A percentile compares a stretch with the other conserved stretches of the same genome.
These are phyloP conservation scores for Diaporthe citriasiana DNA, from an alignment of 2,329 filamentous ascomycete genomes.

Conservation along the genomic window DNA sequence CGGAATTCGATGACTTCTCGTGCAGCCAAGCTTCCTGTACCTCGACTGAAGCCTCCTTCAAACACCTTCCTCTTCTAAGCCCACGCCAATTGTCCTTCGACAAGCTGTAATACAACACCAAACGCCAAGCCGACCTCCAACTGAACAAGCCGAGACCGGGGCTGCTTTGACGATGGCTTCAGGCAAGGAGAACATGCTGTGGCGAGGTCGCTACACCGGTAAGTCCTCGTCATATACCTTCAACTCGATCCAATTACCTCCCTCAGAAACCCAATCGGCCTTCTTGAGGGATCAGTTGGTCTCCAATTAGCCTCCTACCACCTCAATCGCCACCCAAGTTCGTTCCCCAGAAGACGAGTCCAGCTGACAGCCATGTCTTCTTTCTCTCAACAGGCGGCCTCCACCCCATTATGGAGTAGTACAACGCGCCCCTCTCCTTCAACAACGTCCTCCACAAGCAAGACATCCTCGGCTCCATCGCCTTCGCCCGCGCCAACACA, in stretches of 20 bases:
- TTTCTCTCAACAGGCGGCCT: constrained; percentile 57
- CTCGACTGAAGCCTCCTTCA: not conserved
- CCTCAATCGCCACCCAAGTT: not conserved
- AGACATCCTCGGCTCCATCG: constrained; percentile 85
- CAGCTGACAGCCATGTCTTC: not conserved
- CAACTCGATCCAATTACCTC: not conserved
- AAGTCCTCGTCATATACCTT: not conserved
- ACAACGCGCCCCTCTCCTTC: constrained; percentile 86
- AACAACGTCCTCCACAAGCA: constrained; percentile 84
- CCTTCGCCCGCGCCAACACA: constrained; percentile 84
- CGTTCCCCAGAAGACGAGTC: not conserved
- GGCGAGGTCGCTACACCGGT: constrained; percentile 74
- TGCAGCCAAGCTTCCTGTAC: not conserved
- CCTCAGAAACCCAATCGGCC: accelerated
- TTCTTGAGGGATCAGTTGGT: not conserved
- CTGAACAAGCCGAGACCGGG: not conserved
- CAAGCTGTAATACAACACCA: not conserved
- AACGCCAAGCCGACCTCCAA: not conserved
- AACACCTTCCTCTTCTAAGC: not conserved
- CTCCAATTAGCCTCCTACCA: no score
- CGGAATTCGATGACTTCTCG: not conserved
- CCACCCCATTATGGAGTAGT: constrained; percentile 87
- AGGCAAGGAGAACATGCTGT: constrained; percentile 61
- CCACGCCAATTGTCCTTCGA: not conserved
- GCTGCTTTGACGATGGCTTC: constrained; percentile 25